Conservation (phyloP, 768 basidiomycete species). For the Suillus discolor region DNA sequence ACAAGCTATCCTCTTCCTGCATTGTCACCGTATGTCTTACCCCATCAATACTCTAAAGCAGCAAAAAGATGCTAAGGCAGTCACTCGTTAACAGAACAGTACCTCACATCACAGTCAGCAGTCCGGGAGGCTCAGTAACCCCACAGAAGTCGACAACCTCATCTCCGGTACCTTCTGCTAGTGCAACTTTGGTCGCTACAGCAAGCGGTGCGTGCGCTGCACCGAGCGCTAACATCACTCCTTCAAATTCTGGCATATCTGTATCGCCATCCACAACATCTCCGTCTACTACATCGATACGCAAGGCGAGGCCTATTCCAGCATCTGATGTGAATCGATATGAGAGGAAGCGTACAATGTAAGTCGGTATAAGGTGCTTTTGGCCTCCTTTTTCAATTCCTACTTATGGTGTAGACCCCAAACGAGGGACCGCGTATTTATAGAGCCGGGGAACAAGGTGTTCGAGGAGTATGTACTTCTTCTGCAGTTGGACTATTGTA, state of each 20-base stretch:
- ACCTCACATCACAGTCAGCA: constrained; percentile 1
- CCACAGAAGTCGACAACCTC: not conserved
- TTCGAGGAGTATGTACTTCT: constrained; percentile 7
- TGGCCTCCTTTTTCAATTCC: not conserved
- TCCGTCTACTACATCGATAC: not conserved
- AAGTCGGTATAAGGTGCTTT: not conserved
- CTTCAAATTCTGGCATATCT: not conserved
- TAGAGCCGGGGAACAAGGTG: constrained; percentile 4
- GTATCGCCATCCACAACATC: not conserved
- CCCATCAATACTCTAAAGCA: not conserved
- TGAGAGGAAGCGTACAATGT: constrained; percentile 5
- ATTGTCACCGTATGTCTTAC: not conserved
- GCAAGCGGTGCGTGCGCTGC: not conserved
- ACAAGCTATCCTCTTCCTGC: not conserved
- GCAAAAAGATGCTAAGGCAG: not conserved
- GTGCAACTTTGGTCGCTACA: not conserved
- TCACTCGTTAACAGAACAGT: not conserved
- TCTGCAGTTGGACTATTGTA: not conserved
- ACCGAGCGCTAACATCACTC: not conserved
- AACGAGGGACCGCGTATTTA: not conserved
- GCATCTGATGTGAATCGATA: constrained; percentile 5
- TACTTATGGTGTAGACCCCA: constrained; percentile 1
- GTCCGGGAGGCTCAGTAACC: not conserved
- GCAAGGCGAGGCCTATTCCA: not conserved
- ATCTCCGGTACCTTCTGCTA: not conserved